Evolutionary conservation across 805 yeast genomes (phyloP), one percentile per base, ranked within the genome.

Genomic region (Limtongia smithiae): DNA sequence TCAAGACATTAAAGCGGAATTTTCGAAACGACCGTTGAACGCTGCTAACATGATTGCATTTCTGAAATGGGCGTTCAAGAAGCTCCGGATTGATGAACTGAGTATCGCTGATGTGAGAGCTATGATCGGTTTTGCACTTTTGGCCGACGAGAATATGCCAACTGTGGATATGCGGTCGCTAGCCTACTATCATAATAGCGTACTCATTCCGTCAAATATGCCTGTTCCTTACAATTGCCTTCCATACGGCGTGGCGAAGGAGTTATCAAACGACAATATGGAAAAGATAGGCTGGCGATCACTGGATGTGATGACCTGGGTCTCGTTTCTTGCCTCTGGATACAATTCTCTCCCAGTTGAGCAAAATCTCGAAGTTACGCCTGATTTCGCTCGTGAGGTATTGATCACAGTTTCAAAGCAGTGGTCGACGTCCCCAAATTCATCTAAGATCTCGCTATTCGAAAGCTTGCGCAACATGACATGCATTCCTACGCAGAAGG

Each of bases 401-500:
- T 50, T 69, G 11, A 54, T 50, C 24, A 56, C 59, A 3, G 28
- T 65, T 3, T 42, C 60, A 22, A 33, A 50, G n/a, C 34, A 49
- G 2, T 68, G 72, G 71, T 33, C 33, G 2, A 41, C 57, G 3
- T 37, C 62, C 12, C 28, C 44, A 7, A 22, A 42, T 3, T 32
- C 42, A 0, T 46, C 44, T 12, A 41, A 57, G 21, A 30, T 30
- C 6, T 41, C 27, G 1, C 24, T 67, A 3, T 34, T 24, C 4
- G 30, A 49, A 5, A 24, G 42, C 25, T 41, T 69, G 28, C 17
- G 40, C 6, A 24, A 41, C 3, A 46, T 55, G 8, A 52, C 61
- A 4, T 66, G 71, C 37, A 62, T 70, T 22, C 71, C 74, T 0
- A 70, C 74, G 1, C 67, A 67, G 30, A 54, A 58, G 14, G 74